Conservation (phyloP, 1,139 yeast genomes). For the Saccharomyces hybrid region DNA sequence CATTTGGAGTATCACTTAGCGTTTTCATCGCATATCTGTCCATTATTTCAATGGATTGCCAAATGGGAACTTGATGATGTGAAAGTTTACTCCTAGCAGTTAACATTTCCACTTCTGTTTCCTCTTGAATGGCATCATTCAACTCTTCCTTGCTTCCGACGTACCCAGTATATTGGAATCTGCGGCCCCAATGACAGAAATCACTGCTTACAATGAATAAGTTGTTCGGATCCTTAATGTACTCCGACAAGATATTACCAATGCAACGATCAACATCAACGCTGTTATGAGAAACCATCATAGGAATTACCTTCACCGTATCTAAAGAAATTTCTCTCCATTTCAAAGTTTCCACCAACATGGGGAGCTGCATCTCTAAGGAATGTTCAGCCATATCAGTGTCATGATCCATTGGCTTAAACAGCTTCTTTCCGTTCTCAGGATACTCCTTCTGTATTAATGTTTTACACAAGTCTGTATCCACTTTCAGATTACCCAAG, state of each 20-base stretch:
- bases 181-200: constrained; percentile 92
- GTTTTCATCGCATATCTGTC: constrained; percentile 66
- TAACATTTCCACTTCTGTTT: constrained; percentile 24
- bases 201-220: constrained; percentile 75
- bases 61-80: constrained; percentile 41
- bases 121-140: constrained; percentile 19
- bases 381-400: constrained; percentile 86
- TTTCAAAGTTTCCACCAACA: constrained; percentile 42
- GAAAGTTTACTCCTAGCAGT: constrained; percentile 18
- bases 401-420: constrained; percentile 49
- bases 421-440: constrained; percentile 30
- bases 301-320: constrained; percentile 60
- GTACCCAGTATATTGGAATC: constrained; percentile 67
- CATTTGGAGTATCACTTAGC: constrained; percentile 43
- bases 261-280: constrained; percentile 39
- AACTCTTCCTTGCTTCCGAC: constrained; percentile 26
- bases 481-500: constrained; percentile 65
- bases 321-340: constrained; percentile 37
- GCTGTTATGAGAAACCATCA: constrained; percentile 64
- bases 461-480: constrained; percentile 33
- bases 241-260: constrained; percentile 47
- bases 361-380: constrained; percentile 89
- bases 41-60: constrained; percentile 62
- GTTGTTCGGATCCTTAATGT: constrained; percentile 46
- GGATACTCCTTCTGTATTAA: constrained; percentile 25